A percentile compares a stretch with the other conserved stretches of the same genome.
These are phyloP conservation scores for Skeletonema marinoi DNA, from an alignment of 108 stramenopile species.

Conservation along the genomic window DNA sequence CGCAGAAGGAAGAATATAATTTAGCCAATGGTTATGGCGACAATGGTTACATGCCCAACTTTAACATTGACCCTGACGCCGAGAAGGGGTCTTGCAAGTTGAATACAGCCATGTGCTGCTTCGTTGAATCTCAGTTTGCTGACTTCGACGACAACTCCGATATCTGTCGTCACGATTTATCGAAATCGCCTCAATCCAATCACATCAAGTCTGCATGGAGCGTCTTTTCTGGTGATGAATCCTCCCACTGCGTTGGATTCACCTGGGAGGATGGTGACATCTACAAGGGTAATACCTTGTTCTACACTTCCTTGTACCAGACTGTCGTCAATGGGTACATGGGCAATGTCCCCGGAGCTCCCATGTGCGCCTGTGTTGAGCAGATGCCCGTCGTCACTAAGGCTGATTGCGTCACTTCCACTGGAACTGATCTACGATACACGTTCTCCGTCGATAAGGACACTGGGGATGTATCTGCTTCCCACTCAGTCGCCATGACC, in stretches of 20 bases:
- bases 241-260: slow-evolving; percentile 35
- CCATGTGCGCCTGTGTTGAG: slow-evolving; percentile 52
- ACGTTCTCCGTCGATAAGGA: slow-evolving; percentile 11
- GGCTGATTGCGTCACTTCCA: slow-evolving; percentile 11
- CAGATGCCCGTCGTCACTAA: slow-evolving; percentile 34
- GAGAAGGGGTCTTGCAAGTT: slow-evolving; percentile 12
- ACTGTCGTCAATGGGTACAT: slow-evolving; percentile 36
- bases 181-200: slow-evolving; percentile 26
- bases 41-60: slow-evolving; percentile 36
- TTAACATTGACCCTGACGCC: slow-evolving; percentile 16
- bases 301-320: slow-evolving; percentile 26
- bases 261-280: slow-evolving; percentile 29
- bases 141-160: slow-evolving; percentile 12
- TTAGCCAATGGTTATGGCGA: slow-evolving; percentile 4
- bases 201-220: slow-evolving; percentile 33
- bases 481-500: slow-evolving; percentile 10
- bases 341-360: slow-evolving; percentile 43
- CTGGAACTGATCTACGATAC: background rate
- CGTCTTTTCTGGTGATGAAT: slow-evolving; percentile 22
- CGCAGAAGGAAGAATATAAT: slow-evolving; percentile 24
- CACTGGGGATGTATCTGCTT: slow-evolving; percentile 14
- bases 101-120: slow-evolving; percentile 47
- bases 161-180: slow-evolving; percentile 36
- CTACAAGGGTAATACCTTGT: slow-evolving; percentile 29
- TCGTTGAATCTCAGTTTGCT: slow-evolving; percentile 7